phyloP scores from a whole-genome alignment of 1,139 yeast species.

The Ogataea hybrid region DNA sequence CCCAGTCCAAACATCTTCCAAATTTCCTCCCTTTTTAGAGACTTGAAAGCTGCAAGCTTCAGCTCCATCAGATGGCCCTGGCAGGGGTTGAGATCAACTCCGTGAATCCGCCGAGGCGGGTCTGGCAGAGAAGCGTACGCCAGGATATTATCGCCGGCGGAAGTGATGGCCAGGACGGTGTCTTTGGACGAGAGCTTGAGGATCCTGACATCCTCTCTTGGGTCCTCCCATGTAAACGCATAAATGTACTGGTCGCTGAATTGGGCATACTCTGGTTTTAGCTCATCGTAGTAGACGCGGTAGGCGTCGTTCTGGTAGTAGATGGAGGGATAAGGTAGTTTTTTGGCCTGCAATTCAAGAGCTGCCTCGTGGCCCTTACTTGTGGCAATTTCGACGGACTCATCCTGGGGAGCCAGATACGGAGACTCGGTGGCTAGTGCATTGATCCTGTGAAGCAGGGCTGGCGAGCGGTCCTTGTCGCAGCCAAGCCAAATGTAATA shows the following conservation, averaged over 20 bases:
- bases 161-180: conserved; percentile 77
- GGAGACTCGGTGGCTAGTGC: conserved; percentile 81
- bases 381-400: conserved; percentile 33
- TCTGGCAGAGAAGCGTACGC: conserved; percentile 69
- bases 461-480: conserved; percentile 60
- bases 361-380: conserved; percentile 82
- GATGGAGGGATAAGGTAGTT: conserved; percentile 74
- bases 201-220: conserved; percentile 71
- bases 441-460: conserved; percentile 61
- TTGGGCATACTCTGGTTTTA: conserved; percentile 64
- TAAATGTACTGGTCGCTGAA: conserved; percentile 77
- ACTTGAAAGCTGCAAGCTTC: conserved; percentile 67
- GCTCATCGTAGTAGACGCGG: conserved; percentile 78
- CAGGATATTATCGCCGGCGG: conserved; percentile 81
- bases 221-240: conserved; percentile 92
- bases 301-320: conserved; percentile 75
- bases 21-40: conserved; percentile 55
- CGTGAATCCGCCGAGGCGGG: conserved; percentile 76
- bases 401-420: conserved; percentile 58
- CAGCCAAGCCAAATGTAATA: conserved; percentile 84
- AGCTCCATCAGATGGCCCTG: conserved; percentile 79
- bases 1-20: conserved; percentile 83
- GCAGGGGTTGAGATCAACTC: conserved; percentile 81
- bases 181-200: conserved; percentile 60
- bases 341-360: conserved; percentile 54